A percentile compares a stretch with the other conserved stretches of the same genome.
phyloP scores from a whole-genome alignment of 345 rosid genomes.

The Hypericum perforatum region DNA sequence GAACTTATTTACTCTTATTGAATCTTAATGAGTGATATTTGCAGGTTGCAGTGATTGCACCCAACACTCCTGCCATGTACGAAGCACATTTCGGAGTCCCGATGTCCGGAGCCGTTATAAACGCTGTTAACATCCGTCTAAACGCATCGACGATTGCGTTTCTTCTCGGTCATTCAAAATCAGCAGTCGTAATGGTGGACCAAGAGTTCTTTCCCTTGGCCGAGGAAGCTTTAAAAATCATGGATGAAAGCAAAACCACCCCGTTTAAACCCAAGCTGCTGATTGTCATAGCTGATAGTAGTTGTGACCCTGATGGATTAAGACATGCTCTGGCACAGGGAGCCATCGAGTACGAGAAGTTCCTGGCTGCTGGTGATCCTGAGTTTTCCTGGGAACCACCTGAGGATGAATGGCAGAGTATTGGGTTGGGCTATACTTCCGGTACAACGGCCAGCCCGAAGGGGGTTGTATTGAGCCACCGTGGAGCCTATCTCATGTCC shows the following conservation, averaged over 20 bases:
- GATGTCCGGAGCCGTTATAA: constrained; percentile 83
- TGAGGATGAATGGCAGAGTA: constrained; percentile 93
- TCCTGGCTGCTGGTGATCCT: constrained; percentile 69
- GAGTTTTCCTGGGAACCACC: constrained; percentile 80
- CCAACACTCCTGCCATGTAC: constrained; percentile 70
- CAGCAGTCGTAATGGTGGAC: constrained; percentile 65
- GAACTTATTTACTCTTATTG: too few relatives aligned
- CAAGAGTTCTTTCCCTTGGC: constrained; percentile 70
- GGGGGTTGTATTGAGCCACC: constrained; percentile 78
- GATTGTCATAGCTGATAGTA: constrained; percentile 65
- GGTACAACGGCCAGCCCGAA: constrained; percentile 92
- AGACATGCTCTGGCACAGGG: constrained; percentile 52
- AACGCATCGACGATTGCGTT: constrained; percentile 68
- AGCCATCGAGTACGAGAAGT: constrained; percentile 71
- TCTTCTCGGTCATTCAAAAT: constrained; percentile 64
- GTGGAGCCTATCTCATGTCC: constrained; percentile 85
- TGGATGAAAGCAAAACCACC: constrained; percentile 35
- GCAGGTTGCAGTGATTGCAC: constrained; percentile 82
- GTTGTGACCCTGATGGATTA: constrained; percentile 47
- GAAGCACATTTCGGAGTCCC: constrained; percentile 95
- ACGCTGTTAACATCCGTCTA: constrained; percentile 66
- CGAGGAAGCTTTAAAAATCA: constrained; percentile 59
- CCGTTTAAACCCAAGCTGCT: constrained; percentile 48
- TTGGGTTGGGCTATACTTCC: constrained; percentile 82
- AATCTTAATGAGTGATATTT: too few relatives aligned